Base-by-base conservation (phyloP, 1,284 basidiomycete genomes). In the Cutaneotrichosporon sp. region DNA sequence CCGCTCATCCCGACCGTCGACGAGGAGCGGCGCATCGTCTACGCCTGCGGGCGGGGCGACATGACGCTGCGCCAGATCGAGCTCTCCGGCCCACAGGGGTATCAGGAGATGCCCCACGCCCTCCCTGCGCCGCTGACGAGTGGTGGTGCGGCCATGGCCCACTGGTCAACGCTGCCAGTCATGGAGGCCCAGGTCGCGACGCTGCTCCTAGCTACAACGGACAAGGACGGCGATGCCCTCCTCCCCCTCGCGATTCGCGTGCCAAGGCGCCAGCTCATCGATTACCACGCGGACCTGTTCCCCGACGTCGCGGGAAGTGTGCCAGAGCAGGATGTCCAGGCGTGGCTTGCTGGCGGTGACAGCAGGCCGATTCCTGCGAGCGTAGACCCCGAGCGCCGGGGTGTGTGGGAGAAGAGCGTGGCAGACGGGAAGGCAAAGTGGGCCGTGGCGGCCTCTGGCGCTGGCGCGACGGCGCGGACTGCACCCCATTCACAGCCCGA, bases 101-200 rank as follows among this genome's bases (percentile, higher is more conserved):
- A 68, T 49, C 71, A 74, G 46, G 73, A 74, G 44, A 65, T 61
- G 1, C 26, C 59, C 17, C 68, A 71, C 43, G 47, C 68, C 2
- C 54, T 76, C 1, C 66, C 67, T 0, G 57, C 61, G 19, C 61
- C 70, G 3, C 51, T 76, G 10, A 59, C 70, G 16, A 63, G 66
- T 3, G 60, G 65, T 11, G 67, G 69, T 1, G 51, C 76, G 12
- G 65, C 72, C 0, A 65, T 73, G 1, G 64, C 68, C 1, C 65
- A 71, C 47, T 65, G 67, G 42, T 59, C 56, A 0, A 61, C 58
- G 5, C 55, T 77, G 11, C 66, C 74, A 19, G 74, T 77, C 19
- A 77, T 77, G 76, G 61, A 72, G 48, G 75, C 76, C 1, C 73
- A 77, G 60, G 70, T 79, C 34, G 74, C 70, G 9, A 72, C 62